Base-by-base conservation (phyloP, 352 stramenopile species). In the Phytophthora brassicae region DNA sequence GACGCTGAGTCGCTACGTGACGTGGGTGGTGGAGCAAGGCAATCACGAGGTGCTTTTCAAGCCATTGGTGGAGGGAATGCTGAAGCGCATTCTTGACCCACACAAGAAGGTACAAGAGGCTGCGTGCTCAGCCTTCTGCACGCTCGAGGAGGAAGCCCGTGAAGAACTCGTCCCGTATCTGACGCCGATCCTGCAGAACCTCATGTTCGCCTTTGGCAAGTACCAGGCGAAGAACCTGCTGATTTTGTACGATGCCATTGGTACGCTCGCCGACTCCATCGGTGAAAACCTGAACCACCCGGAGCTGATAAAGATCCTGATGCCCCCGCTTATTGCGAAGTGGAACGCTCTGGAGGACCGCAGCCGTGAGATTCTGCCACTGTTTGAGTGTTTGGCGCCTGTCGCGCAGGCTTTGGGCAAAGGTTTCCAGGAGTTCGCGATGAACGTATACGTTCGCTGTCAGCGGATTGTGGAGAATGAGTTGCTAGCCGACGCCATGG, bases 71-170 rank as follows among this genome's bases (percentile, higher is more conserved):
- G 81, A 98, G 55, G 79, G 88, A 23, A 94, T 98, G 70, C 68
- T 98, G 38, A 77, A 88, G 58, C 81, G 90, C 39, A 83, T 98
- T 43, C 58, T 95, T 45, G 94, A 98, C 70, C 75, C 77, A 7
- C 94, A 98, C 81, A 95, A 95, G 71, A 97, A 98, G 74, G 94
- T 98, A 17, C 96, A 99, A 67, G 86, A 98, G 35, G 93, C 95
- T 3, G 91, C 88, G 26, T 98, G 89, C 68, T 98, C 95, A 29
- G 92, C 95, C 11, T 94, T 99, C 64, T 97, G 94, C 62, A 97
- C 95, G 2, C 75, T 98, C 8, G 90, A 98, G 43, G 96, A 99
- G 75, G 81, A 96, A 57, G 89, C 93, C 8, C 86, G 90, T 31
- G 92, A 98, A 57, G 77, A 98, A 31, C 83, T 99, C 45, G 81